phyloP scores from a whole-genome alignment of 192 early-diverging fungal genomes.

The Backusella parvicylindrica region DNA sequence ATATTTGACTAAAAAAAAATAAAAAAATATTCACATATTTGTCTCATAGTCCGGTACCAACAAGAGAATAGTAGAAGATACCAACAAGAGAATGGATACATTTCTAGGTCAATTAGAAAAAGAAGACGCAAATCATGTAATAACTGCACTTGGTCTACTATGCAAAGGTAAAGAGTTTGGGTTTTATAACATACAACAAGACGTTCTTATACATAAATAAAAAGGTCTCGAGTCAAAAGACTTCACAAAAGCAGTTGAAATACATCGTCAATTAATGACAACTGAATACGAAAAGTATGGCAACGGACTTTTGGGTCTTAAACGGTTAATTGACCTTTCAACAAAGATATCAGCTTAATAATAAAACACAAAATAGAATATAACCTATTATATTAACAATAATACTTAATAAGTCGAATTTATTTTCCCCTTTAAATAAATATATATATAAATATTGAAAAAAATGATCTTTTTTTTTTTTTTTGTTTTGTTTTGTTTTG shows the following conservation, averaged over 20 bases:
- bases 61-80: slow-evolving; percentile 10
- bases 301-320: slow-evolving; percentile 45
- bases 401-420: neutral
- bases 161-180: neutral
- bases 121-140: neutral
- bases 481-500: neutral
- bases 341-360: neutral
- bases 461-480: too few relatives aligned
- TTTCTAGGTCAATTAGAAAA: slow-evolving; percentile 1
- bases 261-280: slow-evolving; percentile 43
- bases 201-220: neutral
- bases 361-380: neutral
- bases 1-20: too few relatives aligned
- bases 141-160: neutral
- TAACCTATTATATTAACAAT: neutral
- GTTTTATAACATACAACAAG: too few relatives aligned
- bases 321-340: slow-evolving; percentile 40
- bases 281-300: slow-evolving; percentile 47
- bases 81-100: neutral
- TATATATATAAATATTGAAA: too few relatives aligned
- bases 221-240: slow-evolving; percentile 33
- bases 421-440: neutral
- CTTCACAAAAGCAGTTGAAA: slow-evolving; percentile 33
- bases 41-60: neutral
- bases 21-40: too few relatives aligned